phyloP scores from a whole-genome alignment of 495 filamentous ascomycete genomes.

The Neurospora sp. region DNA sequence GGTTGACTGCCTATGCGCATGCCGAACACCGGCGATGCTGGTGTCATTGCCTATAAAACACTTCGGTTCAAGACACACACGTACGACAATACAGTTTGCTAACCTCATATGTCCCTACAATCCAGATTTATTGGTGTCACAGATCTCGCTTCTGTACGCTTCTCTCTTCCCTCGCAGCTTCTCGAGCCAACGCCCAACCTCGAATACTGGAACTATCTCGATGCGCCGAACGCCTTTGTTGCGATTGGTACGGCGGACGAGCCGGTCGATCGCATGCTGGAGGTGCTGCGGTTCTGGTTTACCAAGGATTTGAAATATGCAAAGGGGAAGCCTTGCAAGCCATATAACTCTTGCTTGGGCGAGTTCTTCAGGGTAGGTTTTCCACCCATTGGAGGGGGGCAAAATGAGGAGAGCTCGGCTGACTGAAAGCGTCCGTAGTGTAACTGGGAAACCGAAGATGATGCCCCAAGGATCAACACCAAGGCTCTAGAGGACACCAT shows the following conservation, averaged over 20 bases:
- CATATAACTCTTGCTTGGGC: conserved; percentile 94
- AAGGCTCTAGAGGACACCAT: conserved; percentile 19
- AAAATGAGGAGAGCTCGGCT: background rate
- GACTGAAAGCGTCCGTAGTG: conserved; percentile 42
- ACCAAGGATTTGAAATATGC: conserved; percentile 99
- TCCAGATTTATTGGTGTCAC: conserved; percentile 82
- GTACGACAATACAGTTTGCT: background rate
- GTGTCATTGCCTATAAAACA: background rate
- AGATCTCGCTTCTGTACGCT: conserved; percentile 90
- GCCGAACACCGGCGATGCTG: background rate
- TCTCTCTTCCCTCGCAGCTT: conserved; percentile 90
- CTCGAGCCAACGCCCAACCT: conserved; percentile 92
- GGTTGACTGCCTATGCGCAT: background rate
- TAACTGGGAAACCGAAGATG: conserved; percentile 84
- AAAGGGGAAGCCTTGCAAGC: conserved; percentile 96
- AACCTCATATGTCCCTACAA: background rate
- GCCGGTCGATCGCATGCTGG: conserved; percentile 82
- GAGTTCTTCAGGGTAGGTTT: conserved; percentile 84
- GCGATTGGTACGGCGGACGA: conserved; percentile 94
- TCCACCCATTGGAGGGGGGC: background rate
- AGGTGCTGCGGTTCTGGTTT: conserved; percentile 92
- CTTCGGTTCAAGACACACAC: background rate
- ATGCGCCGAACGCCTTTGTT: conserved; percentile 88
- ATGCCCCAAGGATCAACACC: conserved; percentile 40
- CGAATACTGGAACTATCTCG: conserved; percentile 98